Base-by-base conservation (phyloP, 768 basidiomycete genomes). In the Phaffia australis region DNA sequence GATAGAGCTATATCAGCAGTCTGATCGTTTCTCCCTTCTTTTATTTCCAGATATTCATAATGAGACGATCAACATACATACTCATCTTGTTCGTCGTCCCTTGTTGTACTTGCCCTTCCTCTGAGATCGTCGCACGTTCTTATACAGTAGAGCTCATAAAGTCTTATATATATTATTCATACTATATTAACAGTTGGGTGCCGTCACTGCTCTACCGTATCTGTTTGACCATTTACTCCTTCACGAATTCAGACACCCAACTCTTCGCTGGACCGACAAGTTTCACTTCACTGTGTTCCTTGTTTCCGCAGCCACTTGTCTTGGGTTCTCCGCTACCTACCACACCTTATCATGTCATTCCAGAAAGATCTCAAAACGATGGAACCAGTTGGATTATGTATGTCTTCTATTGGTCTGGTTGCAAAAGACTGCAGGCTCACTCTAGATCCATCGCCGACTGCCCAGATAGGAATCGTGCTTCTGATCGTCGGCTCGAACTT, bases 391-490 rank as follows among this genome's bases (percentile, higher is more conserved):
- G 19, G 76, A 77, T 54, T 76, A 77, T 65, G 76, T 89, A 73
- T 71, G 81, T 73, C 8, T 29, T 2, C 50, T 49, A n/a, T 50
- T 50, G 15, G 49, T 57, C 19, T 3, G 9, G 29, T 3, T 21
- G 29, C 35, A 27, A 15, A 32, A n/a, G 42, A 64, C 66, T 61
- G 68, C 87, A 32, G 4, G 21, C 7, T n/a, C 9, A 14, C 47
- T 30, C 60, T 62, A 50, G 29, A 5, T 4, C 47, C 46, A 29
- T 62, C 25, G 9, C 6, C 81, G 19, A 77, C 86, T 55, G 88
- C 87, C 76, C 87, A 92, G 75, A 78, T 87, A 32, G 91, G 91
- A 15, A 94, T 94, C 70, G 81, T 85, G 69, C 77, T 84, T 42
- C 80, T 89, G 64, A 88, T 79, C 51, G 84, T 87, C 54, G 90